Percentiles rank a stretch among this genome's conserved stretches.
Conservation (phyloP, 2,329 filamentous ascomycete species). For the Penicillium sp. region DNA sequence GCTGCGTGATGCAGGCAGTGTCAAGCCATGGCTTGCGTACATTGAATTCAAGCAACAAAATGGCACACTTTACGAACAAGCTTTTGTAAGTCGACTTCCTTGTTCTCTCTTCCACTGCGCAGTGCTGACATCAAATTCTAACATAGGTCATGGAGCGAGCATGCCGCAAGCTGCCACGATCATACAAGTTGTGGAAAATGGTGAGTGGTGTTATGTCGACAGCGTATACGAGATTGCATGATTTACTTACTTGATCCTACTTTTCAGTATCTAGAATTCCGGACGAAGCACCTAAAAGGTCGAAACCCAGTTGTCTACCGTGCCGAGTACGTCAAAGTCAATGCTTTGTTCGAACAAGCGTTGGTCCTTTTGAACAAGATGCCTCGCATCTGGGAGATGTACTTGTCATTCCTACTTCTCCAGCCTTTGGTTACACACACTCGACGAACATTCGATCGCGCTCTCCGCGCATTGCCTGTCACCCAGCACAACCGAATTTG, state of each 20-base stretch:
- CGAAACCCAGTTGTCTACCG: slow-evolving; percentile 76
- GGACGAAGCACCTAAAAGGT: slow-evolving; percentile 71
- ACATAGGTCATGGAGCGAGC: slow-evolving; percentile 73
- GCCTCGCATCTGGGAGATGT: slow-evolving; percentile 98
- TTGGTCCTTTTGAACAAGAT: slow-evolving; percentile 96
- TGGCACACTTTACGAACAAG: slow-evolving; percentile 78
- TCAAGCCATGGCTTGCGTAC: slow-evolving; percentile 94
- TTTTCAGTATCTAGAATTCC: slow-evolving; percentile 71
- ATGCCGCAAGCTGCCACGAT: slow-evolving; percentile 80
- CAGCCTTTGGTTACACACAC: slow-evolving; percentile 89
- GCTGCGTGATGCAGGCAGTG: slow-evolving; percentile 72
- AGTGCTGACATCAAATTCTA: not conserved
- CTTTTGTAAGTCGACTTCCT: slow-evolving; percentile 49
- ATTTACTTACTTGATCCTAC: slow-evolving; percentile 12
- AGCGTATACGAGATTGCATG: not conserved
- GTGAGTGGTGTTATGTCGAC: slow-evolving; percentile 38
- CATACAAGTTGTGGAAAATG: slow-evolving; percentile 98
- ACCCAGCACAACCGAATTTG: slow-evolving; percentile 96
- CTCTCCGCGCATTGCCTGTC: slow-evolving; percentile 81
- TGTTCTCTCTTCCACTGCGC: not conserved
- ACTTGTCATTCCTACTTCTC: slow-evolving; percentile 79
- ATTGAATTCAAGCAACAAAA: slow-evolving; percentile 85
- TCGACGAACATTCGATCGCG: slow-evolving; percentile 83
- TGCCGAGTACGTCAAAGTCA: slow-evolving; percentile 85
- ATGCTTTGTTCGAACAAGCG: slow-evolving; percentile 86